These are phyloP conservation scores for Auricularia sp. DNA, from an alignment of 768 basidiomycete species.

Conservation along the genomic window DNA sequence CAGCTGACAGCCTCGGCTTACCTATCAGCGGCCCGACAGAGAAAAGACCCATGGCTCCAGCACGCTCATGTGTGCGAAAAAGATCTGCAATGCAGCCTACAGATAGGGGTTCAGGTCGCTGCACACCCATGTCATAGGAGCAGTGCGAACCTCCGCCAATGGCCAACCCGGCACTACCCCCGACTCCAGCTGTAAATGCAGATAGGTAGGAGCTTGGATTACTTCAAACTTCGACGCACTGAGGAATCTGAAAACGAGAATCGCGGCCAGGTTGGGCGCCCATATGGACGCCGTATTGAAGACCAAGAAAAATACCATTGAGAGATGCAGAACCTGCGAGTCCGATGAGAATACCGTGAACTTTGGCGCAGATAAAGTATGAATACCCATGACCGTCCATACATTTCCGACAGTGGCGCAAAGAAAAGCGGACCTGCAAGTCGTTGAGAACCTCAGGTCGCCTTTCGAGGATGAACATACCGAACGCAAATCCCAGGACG, in stretches of 20 bases:
- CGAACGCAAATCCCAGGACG: slow-evolving; percentile 39
- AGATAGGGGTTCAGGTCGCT: slow-evolving; percentile 44
- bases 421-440: slow-evolving; percentile 15
- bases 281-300: slow-evolving; percentile 65
- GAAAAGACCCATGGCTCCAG: slow-evolving; percentile 62
- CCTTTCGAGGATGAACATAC: slow-evolving; percentile 44
- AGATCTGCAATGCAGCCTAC: slow-evolving; percentile 30
- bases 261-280: slow-evolving; percentile 41
- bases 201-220: not conserved
- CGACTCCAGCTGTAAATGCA: slow-evolving; percentile 33
- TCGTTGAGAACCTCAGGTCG: slow-evolving; percentile 49
- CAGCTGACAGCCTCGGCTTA: slow-evolving; percentile 8
- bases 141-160: slow-evolving; percentile 26
- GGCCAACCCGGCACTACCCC: slow-evolving; percentile 54
- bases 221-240: slow-evolving; percentile 14
- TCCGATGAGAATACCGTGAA: too few species aligned
- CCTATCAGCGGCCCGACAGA: slow-evolving; percentile 55
- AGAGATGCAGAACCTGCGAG: slow-evolving; percentile 46
- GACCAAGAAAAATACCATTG: slow-evolving; percentile 48
- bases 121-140: too few species aligned
- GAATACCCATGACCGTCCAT: slow-evolving; percentile 47
- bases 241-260: slow-evolving; percentile 62
- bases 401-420: slow-evolving; percentile 55
- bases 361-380: too few species aligned
- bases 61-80: slow-evolving; percentile 51